phyloP scores from a whole-genome alignment of 2,329 filamentous ascomycete genomes.

The Chrysoporthe deuterocubensis region DNA sequence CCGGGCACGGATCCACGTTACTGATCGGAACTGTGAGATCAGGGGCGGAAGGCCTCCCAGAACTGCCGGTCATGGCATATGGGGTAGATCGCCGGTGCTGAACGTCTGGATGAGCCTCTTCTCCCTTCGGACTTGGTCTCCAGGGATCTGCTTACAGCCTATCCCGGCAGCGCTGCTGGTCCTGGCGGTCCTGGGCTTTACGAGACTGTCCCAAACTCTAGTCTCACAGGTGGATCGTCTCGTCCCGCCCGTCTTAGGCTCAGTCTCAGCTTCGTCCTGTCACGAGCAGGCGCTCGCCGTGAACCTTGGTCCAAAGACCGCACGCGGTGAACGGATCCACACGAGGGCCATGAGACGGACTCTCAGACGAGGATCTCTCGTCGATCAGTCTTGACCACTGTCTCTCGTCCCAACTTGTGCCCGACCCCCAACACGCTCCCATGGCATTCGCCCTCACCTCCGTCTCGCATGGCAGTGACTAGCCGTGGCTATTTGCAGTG shows the following conservation, averaged over 20 bases:
- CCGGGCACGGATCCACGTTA: background rate
- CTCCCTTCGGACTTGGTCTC: background rate
- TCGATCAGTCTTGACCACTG: background rate
- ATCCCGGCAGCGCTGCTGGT: background rate
- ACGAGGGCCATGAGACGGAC: slow-evolving; percentile 2
- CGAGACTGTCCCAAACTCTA: background rate
- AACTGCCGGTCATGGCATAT: background rate
- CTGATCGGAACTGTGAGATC: background rate
- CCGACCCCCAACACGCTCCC: background rate
- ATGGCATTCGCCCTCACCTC: background rate
- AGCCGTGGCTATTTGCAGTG: background rate
- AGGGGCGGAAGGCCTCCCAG: background rate
- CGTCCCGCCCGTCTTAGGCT: background rate
- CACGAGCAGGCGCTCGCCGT: background rate
- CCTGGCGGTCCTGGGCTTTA: background rate
- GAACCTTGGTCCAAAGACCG: too few relatives aligned
- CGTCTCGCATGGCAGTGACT: background rate
- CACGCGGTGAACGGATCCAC: background rate
- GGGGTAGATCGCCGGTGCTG: background rate
- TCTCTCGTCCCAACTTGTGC: background rate
- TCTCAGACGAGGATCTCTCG: slow-evolving; percentile 4
- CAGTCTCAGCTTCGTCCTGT: background rate
- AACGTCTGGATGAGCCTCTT: too few relatives aligned
- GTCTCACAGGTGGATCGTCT: background rate
- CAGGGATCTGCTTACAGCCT: background rate